Conservation (phyloP, 129 eudicot species). For the Gnaphalium uliginosum region DNA sequence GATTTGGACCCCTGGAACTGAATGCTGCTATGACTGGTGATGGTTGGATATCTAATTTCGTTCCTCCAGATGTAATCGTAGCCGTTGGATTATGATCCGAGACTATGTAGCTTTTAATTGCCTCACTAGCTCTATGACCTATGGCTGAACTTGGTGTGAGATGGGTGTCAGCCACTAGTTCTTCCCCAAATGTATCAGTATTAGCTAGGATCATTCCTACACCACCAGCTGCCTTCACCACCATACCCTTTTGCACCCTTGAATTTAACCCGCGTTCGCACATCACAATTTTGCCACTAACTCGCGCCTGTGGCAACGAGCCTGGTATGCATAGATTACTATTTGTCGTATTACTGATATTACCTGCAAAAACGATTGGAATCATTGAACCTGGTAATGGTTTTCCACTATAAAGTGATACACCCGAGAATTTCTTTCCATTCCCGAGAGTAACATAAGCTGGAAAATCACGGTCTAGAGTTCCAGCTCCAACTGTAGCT, state of each 20-base stretch:
- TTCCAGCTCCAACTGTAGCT: slow-evolving; percentile 72
- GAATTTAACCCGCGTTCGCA: slow-evolving; percentile 63
- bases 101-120: slow-evolving; percentile 49
- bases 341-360: slow-evolving; percentile 31
- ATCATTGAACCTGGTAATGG: slow-evolving; percentile 28
- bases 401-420: slow-evolving; percentile 63
- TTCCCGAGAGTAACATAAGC: slow-evolving; percentile 52
- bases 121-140: slow-evolving; percentile 55
- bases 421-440: slow-evolving; percentile 54
- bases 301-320: slow-evolving; percentile 38
- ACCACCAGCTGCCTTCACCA: slow-evolving; percentile 67
- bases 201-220: slow-evolving; percentile 64
- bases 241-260: slow-evolving; percentile 58
- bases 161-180: slow-evolving; percentile 70
- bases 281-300: slow-evolving; percentile 61
- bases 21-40: slow-evolving; percentile 76
- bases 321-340: slow-evolving; percentile 53
- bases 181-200: slow-evolving; percentile 57
- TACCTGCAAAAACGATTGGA: slow-evolving; percentile 57
- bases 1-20: slow-evolving; percentile 73
- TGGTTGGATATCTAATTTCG: slow-evolving; percentile 56
- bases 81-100: slow-evolving; percentile 50
- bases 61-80: slow-evolving; percentile 45
- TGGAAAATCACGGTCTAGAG: slow-evolving; percentile 70
- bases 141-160: slow-evolving; percentile 56